Base-by-base conservation (phyloP, 208 protist species). In the Trypanosoma brucei region DNA sequence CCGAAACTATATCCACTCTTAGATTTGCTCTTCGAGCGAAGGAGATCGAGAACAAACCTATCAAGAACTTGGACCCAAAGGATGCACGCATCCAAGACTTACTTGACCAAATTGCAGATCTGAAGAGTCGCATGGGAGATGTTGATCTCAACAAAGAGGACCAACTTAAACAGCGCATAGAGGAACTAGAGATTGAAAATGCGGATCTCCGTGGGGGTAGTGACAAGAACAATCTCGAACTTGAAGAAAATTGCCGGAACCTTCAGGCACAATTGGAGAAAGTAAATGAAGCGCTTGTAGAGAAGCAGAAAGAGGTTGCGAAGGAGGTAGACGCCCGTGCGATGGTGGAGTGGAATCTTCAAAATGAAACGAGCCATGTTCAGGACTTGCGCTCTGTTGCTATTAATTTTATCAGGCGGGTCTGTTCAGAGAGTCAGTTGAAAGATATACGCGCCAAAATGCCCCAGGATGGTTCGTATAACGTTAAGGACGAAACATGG, bases 21-120 rank as follows among this genome's bases (percentile, higher is more conserved):
- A 80, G 89, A 8, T 97, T 97, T 72, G 92, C 92, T 55, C 62
- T 88, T 6, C 72, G 86, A 31, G 90, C 85, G 57, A 93, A 97
- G 64, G 94, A 98, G 74, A 98, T 98, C 70, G 82, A 96, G 72
- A 98, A 98, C 69, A 97, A 97, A 67, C 93, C 93, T 34, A 68
- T 97, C 57, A 95, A 93, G 71, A 97, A 97, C 68, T 78, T 91
- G 75, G 91, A 96, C 68, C 91, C 88, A 35, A 93, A 95, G 71
- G 85, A 93, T 59, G 84, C 83, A 45, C 86, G 84, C 62, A 94
- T 95, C 59, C 86, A 94, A 72, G 81, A 92, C 59, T 61, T 96
- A 40, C 64, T 91, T 45, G 85, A 94, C 56, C 83, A 95, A 79
- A 88, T 96, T 66, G 88, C 88, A 61, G 84, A 95, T 68, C 85